Base-by-base conservation (phyloP, 306 rosid species). In the Bauhinia variegata region DNA sequence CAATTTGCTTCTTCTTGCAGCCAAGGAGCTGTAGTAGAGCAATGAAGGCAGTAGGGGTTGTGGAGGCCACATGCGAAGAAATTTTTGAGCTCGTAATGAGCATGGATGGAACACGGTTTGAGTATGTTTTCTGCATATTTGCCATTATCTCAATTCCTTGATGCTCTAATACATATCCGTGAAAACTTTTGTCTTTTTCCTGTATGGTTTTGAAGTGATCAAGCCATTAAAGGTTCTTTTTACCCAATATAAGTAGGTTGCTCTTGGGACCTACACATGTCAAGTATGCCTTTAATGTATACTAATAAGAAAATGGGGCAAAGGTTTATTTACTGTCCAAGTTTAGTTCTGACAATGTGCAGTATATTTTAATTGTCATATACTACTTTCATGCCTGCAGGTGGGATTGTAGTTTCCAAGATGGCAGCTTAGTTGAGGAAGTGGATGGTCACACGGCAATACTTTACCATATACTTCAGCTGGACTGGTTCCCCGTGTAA, bases 91-190 rank as follows among this genome's bases (percentile, higher is more conserved):
- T 93, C 80, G 87, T 93, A 59, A 93, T 93, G 99, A 88, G 99
- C 95, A 93, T 93, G 99, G 99, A 93, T 72, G 95, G 89, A 80
- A 88, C 87, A 32, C 99, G 99, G 86, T 93, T 93, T 86, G 96
- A 93, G 99, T 93, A 90, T 87, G 99, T 93, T 83, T 90, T 86
- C 80, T 52, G 77, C 82, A 31, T 46, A 48, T 57, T 77, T 63
- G 52, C 75, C 73, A 48, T 60, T 37, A 10, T 34, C 28, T 23
- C 9, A 36, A 5, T 34, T 14, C 65, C 31, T 53, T 23, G 68
- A 43, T 60, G 39, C 34, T 34, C 36, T 75, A 13, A 11, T 60
- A 37, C 8, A 18, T 53, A 17, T 4, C 63, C 30, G 8, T 56
- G 6, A 60, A 68, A 19, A 11, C 6, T 51, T 34, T 14, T 6